These are phyloP conservation scores for Trichophyton rubrum DNA, from an alignment of 2,329 filamentous ascomycete genomes.

Conservation along the genomic window DNA sequence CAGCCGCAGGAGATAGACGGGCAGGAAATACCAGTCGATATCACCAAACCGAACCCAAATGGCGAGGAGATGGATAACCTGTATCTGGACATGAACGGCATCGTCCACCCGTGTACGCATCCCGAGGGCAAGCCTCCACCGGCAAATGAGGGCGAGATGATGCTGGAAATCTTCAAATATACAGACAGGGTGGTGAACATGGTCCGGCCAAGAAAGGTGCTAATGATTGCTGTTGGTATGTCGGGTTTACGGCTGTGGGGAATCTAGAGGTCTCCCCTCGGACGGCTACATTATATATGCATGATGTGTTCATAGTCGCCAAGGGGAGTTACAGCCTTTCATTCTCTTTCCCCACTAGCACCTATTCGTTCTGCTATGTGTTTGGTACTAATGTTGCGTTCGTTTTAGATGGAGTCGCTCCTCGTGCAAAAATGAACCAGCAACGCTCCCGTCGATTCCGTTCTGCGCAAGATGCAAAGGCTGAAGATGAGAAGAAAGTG, in stretches of 20 bases:
- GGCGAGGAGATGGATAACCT: slow-evolving; percentile 96
- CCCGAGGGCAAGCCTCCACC: slow-evolving; percentile 86
- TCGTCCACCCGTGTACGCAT: slow-evolving; percentile 96
- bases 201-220: slow-evolving; percentile 86
- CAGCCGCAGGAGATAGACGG: slow-evolving; percentile 72
- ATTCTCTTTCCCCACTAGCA: neutral
- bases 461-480: slow-evolving; percentile 82
- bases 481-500: slow-evolving; percentile 83
- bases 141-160: slow-evolving; percentile 96
- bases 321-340: slow-evolving; percentile 21
- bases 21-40: slow-evolving; percentile 70
- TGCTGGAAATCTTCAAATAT: slow-evolving; percentile 95
- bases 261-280: slow-evolving; percentile 14
- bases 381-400: slow-evolving; percentile 18
- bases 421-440: slow-evolving; percentile 98
- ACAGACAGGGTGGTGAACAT: slow-evolving; percentile 98
- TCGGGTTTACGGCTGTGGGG: slow-evolving; percentile 10
- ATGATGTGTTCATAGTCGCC: slow-evolving; percentile 19
- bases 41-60: slow-evolving; percentile 78
- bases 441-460: slow-evolving; percentile 93
- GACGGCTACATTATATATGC: slow-evolving; percentile 20
- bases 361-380: neutral
- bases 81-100: slow-evolving; percentile 98
- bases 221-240: slow-evolving; percentile 90
- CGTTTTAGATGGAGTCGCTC: slow-evolving; percentile 77